Evolutionary conservation across 163 green algal species (phyloP), one percentile per base, ranked within the genome.

Genomic region (Prototheca wickerhamii): DNA sequence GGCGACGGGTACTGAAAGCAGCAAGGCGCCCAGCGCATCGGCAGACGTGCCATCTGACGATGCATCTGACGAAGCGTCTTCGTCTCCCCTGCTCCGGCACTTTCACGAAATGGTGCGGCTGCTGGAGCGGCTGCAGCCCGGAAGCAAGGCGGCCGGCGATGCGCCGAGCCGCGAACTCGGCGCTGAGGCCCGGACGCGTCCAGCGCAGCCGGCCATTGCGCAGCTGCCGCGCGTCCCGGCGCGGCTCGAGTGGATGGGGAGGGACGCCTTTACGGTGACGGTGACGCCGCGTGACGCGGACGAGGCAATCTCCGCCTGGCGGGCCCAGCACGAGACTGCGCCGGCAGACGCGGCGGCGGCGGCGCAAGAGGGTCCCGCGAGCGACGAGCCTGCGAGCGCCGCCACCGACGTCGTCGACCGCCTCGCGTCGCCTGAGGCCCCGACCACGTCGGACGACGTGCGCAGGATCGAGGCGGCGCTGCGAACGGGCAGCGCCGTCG

Each of bases 231-330:
- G 49, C 21, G 56, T 65, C n/a, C 44, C 26, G 30, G 10, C 31
- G 10, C n/a, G 65, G 31, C 44, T 79, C 15, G 55, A 59, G 3
- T 79, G 73, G 73, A 18, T 46, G 21, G 71, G 72, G 21, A 35
- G 64, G 6, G 64, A 79, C 62, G 25, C 20, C 31, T 79, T 80
- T 35, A 35, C 60, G 0, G 60, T 80, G 33, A 37, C 5, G 7
- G 70, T 75, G 0, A 53, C 7, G 21, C 40, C 60, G 56, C 64
- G 46, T 6, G 12, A 54, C 12, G 46, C 26, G 46, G 46, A 54
- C 15, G 20, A 15, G 40, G 40, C 40, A 10, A 15, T 49, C 40
- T 10, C 12, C 12, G 40, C 10, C 10, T 49, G 40, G 40, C 10
- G n/a, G n/a, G n/a, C n/a, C n/a, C n/a, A n/a, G n/a, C n/a, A n/a